A percentile compares a stretch with the other conserved stretches of the same genome.
Evolutionary conservation across 164 flowering plant species (phyloP).

Genomic region (Hamamelis virginiana): DNA sequence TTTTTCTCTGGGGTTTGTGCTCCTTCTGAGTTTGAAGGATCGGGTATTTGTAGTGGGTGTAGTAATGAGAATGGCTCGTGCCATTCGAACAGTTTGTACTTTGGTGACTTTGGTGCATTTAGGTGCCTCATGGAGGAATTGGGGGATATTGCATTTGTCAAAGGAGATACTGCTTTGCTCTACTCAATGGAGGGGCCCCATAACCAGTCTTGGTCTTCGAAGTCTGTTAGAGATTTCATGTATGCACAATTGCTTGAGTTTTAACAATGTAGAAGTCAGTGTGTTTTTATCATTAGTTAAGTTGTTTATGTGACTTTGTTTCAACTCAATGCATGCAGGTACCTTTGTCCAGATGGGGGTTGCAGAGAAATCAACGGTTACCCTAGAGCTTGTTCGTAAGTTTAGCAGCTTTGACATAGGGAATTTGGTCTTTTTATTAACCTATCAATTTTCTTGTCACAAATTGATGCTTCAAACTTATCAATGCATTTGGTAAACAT

Average conservation of each 20-base stretch:
- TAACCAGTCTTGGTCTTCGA: conserved; percentile 36
- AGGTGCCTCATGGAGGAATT: conserved; percentile 33
- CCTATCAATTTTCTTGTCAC: background rate
- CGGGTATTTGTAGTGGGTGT: conserved; percentile 33
- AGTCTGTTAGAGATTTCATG: conserved; percentile 37
- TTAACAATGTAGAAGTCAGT: background rate
- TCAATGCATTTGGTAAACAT: too few species aligned
- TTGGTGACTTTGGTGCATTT: conserved; percentile 30
- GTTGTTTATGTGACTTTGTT: background rate
- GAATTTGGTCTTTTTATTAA: too few species aligned
- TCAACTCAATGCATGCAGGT: conserved; percentile 16
- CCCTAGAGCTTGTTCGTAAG: conserved; percentile 36
- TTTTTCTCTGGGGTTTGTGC: conserved; percentile 39
- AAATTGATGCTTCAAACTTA: background rate
- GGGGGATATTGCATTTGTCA: conserved; percentile 40
- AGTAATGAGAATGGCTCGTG: conserved; percentile 28
- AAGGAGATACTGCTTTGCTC: conserved; percentile 30
- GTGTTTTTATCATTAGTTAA: background rate
- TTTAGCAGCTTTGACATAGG: background rate
- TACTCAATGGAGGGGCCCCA: conserved; percentile 35
- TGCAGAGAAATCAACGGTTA: conserved; percentile 38
- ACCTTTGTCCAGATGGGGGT: conserved; percentile 34
- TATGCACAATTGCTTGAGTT: conserved; percentile 8
- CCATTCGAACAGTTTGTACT: conserved; percentile 16
- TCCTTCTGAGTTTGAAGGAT: conserved; percentile 35